These are phyloP conservation scores for Epichloe uncinata DNA, from an alignment of 2,329 filamentous ascomycete genomes.

Conservation along the genomic window DNA sequence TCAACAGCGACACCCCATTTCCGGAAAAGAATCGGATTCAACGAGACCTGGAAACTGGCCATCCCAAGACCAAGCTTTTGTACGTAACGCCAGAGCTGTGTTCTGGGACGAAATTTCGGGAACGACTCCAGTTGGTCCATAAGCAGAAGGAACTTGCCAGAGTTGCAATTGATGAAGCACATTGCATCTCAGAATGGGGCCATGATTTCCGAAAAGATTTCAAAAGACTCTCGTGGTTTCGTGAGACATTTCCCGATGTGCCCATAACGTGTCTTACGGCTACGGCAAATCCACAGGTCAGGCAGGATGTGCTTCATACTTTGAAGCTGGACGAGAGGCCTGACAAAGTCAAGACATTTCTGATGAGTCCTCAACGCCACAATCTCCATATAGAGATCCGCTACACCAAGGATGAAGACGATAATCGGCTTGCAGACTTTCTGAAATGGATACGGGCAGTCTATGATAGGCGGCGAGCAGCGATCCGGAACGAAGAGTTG, in stretches of 20 bases:
- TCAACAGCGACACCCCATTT: slow-evolving; percentile 69
- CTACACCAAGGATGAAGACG: slow-evolving; percentile 64
- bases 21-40: slow-evolving; percentile 56
- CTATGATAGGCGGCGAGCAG: slow-evolving; percentile 51
- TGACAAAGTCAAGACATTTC: slow-evolving; percentile 56
- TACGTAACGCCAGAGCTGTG: slow-evolving; percentile 93
- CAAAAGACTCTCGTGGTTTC: slow-evolving; percentile 77
- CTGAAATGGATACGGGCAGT: slow-evolving; percentile 63
- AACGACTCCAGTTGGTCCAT: slow-evolving; percentile 58
- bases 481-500: slow-evolving; percentile 47
- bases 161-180: slow-evolving; percentile 85
- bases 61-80: slow-evolving; percentile 68
- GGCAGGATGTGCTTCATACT: slow-evolving; percentile 67
- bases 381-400: slow-evolving; percentile 88
- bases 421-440: slow-evolving; percentile 61
- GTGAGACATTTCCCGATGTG: slow-evolving; percentile 65
- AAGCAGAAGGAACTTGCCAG: slow-evolving; percentile 73
- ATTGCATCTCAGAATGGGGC: slow-evolving; percentile 97
- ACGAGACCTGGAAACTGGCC: slow-evolving; percentile 73
- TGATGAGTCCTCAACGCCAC: slow-evolving; percentile 68
- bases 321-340: slow-evolving; percentile 50
- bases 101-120: slow-evolving; percentile 62
- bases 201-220: slow-evolving; percentile 95
- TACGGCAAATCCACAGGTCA: slow-evolving; percentile 70
- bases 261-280: slow-evolving; percentile 90